phyloP scores from a whole-genome alignment of 768 basidiomycete species.

The Hericium erinaceus region DNA sequence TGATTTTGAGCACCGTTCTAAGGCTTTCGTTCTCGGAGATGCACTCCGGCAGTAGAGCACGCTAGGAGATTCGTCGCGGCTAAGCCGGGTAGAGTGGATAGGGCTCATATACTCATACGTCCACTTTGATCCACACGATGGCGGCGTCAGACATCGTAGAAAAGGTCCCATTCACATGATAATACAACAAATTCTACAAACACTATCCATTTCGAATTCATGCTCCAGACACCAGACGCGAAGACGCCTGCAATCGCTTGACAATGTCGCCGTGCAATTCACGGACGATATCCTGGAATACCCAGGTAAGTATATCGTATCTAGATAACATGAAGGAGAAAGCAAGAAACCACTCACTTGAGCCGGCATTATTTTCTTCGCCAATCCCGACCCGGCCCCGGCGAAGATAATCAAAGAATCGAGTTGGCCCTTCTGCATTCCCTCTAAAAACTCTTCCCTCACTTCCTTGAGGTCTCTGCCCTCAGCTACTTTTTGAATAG shows the following conservation, averaged over 20 bases:
- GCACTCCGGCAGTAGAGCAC: too few relatives aligned
- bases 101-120: too few relatives aligned
- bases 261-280: constrained; percentile 17
- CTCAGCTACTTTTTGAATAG: constrained; percentile 5
- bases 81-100: too few relatives aligned
- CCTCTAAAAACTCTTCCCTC: constrained; percentile 15
- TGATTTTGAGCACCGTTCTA: not conserved
- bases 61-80: too few relatives aligned
- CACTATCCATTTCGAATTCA: not conserved
- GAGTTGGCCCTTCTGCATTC: constrained; percentile 17
- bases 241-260: constrained; percentile 14
- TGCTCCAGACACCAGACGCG: not conserved
- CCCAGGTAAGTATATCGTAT: not conserved
- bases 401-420: constrained; percentile 24
- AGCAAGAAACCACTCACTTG: constrained; percentile 13
- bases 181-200: too few relatives aligned
- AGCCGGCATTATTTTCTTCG: constrained; percentile 20
- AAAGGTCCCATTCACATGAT: too few relatives aligned
- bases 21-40: not conserved
- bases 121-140: too few relatives aligned
- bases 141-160: too few relatives aligned
- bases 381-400: constrained; percentile 24
- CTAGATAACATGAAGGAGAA: not conserved
- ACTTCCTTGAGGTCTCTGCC: constrained; percentile 3
- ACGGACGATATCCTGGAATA: constrained; percentile 18